Evolutionary conservation across 495 filamentous ascomycete species (phyloP).

Genomic region (Penicillium argentinense): DNA sequence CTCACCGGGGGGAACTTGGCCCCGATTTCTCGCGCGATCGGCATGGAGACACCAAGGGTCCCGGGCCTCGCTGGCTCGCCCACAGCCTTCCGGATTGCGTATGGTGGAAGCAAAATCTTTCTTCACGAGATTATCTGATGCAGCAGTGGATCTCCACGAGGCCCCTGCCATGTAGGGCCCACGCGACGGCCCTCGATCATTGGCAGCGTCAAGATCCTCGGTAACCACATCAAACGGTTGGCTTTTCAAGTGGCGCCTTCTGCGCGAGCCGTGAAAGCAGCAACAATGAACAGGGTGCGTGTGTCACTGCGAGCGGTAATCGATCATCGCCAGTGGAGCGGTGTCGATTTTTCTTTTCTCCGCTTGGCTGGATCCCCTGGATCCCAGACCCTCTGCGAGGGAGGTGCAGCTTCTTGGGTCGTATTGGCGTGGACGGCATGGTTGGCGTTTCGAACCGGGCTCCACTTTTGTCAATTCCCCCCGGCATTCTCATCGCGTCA

Average conservation of each 20-base stretch:
- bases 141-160: neutral
- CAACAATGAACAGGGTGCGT: neutral
- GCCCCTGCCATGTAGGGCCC: neutral
- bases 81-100: neutral
- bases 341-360: neutral
- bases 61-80: neutral
- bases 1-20: neutral
- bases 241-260: neutral
- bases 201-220: conserved; percentile 3
- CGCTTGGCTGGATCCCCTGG: neutral
- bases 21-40: neutral
- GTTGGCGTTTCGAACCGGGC: too few species aligned
- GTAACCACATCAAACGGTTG: conserved; percentile 4
- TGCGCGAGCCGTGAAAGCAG: neutral
- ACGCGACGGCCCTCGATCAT: neutral
- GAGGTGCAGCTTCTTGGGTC: too few species aligned
- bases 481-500: neutral
- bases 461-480: neutral
- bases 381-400: too few species aligned
- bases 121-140: conserved; percentile 4
- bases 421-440: too few species aligned
- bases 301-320: neutral
- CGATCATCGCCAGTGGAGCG: neutral
- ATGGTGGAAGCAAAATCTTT: neutral
- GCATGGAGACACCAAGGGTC: too few species aligned